A percentile compares a stretch with the other conserved stretches of the same genome.
Evolutionary conservation across 2,329 filamentous ascomycete genomes (phyloP).

Genomic region (Pleoardoris graminearum): DNA sequence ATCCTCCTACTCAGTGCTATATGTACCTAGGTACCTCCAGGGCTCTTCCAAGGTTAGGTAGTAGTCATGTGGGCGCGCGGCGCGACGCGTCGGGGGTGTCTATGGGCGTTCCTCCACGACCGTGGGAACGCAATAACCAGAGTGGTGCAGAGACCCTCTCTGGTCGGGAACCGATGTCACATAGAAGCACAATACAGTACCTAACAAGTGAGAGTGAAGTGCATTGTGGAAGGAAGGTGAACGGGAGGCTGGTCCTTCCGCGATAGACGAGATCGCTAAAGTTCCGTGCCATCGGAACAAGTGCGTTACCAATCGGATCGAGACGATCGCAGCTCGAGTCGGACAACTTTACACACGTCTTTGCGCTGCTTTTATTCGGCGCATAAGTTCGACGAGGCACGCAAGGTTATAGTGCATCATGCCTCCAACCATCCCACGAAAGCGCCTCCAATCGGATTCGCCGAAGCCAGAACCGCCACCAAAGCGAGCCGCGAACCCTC

Average conservation of each 20-base stretch:
- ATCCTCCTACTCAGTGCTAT: background rate
- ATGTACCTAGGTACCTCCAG: background rate
- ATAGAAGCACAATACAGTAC: background rate
- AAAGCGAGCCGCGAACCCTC: constrained; percentile 28
- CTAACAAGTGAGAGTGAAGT: background rate
- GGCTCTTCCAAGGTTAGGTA: background rate
- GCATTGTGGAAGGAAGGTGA: background rate
- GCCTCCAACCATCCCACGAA: constrained; percentile 70
- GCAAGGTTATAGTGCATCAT: constrained; percentile 48
- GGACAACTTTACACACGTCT: background rate
- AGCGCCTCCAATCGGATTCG: constrained; percentile 60
- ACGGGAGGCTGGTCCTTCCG: background rate
- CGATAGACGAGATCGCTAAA: background rate
- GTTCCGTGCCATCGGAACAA: constrained; percentile 5
- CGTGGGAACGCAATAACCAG: background rate
- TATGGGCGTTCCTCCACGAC: no score
- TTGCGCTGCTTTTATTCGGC: background rate
- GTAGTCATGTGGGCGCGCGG: constrained; percentile 6
- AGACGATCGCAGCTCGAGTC: background rate
- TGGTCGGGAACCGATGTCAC: background rate
- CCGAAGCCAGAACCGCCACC: constrained; percentile 44
- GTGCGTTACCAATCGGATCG: background rate
- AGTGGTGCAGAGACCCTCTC: background rate
- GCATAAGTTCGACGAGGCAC: no score
- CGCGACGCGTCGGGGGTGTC: background rate